These are phyloP conservation scores for Neofusicoccum parvum DNA, from an alignment of 2,329 filamentous ascomycete genomes.

Conservation along the genomic window DNA sequence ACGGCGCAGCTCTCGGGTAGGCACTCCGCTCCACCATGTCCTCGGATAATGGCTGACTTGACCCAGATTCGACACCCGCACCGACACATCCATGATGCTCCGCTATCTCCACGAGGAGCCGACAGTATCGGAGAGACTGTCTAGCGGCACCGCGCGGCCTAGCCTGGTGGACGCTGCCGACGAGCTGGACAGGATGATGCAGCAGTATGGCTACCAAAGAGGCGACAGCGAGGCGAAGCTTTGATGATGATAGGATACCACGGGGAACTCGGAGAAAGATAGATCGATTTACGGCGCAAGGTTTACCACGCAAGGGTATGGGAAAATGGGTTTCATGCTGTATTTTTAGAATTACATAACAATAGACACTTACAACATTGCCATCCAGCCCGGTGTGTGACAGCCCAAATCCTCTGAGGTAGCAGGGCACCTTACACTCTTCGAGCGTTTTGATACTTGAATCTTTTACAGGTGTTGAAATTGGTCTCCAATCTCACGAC, in stretches of 20 bases:
- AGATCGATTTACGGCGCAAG: no score
- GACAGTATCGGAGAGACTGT: background rate
- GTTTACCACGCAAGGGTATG: no score
- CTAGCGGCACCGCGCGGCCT: background rate
- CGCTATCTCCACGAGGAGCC: conserved; percentile 3
- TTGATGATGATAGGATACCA: background rate
- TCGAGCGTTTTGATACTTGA: no score
- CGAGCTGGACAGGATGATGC: background rate
- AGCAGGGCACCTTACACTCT: no score
- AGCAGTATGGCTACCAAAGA: background rate
- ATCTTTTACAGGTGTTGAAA: no score
- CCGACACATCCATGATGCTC: background rate
- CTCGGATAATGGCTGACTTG: background rate
- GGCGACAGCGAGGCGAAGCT: background rate
- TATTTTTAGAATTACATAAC: no score
- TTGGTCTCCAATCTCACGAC: no score
- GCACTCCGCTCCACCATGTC: background rate
- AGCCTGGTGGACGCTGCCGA: background rate
- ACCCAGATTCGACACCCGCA: background rate
- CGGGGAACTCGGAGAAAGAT: no score
- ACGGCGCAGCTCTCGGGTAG: background rate
- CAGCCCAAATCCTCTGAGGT: no score
- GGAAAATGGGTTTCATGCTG: no score
- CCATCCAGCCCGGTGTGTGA: no score
- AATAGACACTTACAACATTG: no score